These are phyloP conservation scores for Amanita pseudoporphyria DNA, from an alignment of 768 basidiomycete species.

Conservation along the genomic window DNA sequence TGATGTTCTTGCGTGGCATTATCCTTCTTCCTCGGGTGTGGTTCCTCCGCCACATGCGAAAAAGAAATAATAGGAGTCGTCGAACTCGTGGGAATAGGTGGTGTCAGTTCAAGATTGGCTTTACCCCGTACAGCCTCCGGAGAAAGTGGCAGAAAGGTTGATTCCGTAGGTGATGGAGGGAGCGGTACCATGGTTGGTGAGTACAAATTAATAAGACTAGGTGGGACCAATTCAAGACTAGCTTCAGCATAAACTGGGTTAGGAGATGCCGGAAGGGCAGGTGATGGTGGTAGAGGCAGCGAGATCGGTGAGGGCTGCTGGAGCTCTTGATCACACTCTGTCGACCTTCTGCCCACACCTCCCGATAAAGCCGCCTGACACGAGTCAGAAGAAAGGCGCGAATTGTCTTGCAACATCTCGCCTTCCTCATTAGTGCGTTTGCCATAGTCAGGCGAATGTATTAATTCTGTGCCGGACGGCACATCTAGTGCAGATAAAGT, in stretches of 20 bases:
- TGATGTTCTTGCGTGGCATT: not conserved
- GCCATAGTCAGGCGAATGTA: not conserved
- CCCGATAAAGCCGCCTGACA: too few species aligned
- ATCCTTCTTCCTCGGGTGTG: not conserved
- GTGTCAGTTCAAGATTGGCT: not conserved
- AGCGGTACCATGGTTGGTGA: not conserved
- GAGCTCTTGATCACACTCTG: not conserved
- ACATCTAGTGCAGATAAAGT: not conserved
- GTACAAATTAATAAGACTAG: not conserved
- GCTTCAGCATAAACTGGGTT: not conserved
- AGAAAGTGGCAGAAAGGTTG: not conserved
- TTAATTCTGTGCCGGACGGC: not conserved
- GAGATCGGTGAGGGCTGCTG: constrained; percentile 6
- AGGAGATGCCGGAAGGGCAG: not conserved
- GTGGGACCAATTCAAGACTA: not conserved
- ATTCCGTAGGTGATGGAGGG: not conserved
- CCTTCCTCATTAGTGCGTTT: too few species aligned
- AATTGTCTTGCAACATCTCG: too few species aligned
- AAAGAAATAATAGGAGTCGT: constrained; percentile 8
- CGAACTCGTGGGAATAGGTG: constrained; percentile 4
- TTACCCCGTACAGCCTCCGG: not conserved
- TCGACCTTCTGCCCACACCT: not conserved
- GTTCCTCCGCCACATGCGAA: constrained; percentile 3
- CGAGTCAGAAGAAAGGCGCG: too few species aligned
- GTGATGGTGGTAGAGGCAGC: constrained; percentile 12